phyloP scores from a whole-genome alignment of 2,329 filamentous ascomycete genomes.

The Raffaelea arxii region DNA sequence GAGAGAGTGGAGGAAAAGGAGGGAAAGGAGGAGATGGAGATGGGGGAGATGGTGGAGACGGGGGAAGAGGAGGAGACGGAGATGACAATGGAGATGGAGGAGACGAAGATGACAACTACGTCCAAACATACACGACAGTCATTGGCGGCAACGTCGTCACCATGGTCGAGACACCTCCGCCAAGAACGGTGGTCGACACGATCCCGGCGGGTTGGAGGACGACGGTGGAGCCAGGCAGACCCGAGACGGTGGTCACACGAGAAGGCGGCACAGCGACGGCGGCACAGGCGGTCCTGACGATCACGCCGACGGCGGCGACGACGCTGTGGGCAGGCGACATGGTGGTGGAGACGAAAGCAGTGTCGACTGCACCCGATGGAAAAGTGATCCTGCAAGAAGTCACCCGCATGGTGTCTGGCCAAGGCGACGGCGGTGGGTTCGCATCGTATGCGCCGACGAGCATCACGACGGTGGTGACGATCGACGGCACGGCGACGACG shows the following conservation, averaged over 20 bases:
- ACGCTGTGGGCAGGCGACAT: not conserved
- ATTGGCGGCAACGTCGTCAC: constrained; percentile 12
- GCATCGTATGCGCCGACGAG: constrained; percentile 9
- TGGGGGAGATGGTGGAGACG: not conserved
- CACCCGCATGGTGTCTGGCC: no score
- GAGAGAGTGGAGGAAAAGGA: not conserved
- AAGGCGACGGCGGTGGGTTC: not conserved
- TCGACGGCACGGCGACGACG: constrained; percentile 11
- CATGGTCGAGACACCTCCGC: constrained; percentile 12
- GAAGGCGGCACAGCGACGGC: constrained; percentile 1
- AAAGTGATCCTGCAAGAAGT: no score
- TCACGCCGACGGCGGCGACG: not conserved
- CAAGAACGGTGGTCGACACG: constrained; percentile 10
- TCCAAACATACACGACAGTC: constrained; percentile 13
- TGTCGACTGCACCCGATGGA: no score
- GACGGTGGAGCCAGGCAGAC: constrained; percentile 4
- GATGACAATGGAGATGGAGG: not conserved
- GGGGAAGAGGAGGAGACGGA: not conserved
- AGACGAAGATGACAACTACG: not conserved
- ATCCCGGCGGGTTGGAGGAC: constrained; percentile 11
- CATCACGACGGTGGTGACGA: constrained; percentile 10
- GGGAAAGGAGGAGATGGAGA: not conserved
- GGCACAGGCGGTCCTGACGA: not conserved
- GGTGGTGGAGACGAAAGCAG: no score
- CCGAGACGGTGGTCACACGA: constrained; percentile 10